phyloP scores from a whole-genome alignment of 2,329 filamentous ascomycete species.

The Venturia asperata region DNA sequence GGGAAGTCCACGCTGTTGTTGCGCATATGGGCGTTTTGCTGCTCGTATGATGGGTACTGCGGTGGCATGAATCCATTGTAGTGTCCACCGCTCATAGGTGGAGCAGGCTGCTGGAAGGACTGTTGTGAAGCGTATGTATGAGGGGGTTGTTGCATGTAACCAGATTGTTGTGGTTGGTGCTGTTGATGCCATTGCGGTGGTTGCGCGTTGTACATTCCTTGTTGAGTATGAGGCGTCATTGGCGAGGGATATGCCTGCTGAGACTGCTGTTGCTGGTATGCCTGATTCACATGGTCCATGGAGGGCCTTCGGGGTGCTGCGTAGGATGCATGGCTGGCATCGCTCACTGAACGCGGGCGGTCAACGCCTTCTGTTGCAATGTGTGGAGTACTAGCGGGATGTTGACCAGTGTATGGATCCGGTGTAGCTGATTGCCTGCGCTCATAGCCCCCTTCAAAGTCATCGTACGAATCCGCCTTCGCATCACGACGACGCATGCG shows the following conservation, averaged over 20 bases:
- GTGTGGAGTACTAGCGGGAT: conserved; percentile 28
- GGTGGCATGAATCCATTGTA: conserved; percentile 15
- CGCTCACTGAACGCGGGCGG: conserved; percentile 55
- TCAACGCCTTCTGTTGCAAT: conserved; percentile 33
- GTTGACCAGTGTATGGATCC: conserved; percentile 39
- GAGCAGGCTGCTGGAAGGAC: conserved; percentile 15
- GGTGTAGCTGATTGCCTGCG: conserved; percentile 45
- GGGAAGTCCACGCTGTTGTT: conserved; percentile 17
- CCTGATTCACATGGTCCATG: conserved; percentile 38
- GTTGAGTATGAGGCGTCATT: conserved; percentile 37
- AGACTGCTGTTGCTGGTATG: conserved; percentile 29
- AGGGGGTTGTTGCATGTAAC: conserved; percentile 29
- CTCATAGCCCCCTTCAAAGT: conserved; percentile 45
- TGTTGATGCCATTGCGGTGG: conserved; percentile 26
- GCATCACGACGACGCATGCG: conserved; percentile 72
- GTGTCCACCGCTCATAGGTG: conserved; percentile 7
- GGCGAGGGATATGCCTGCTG: conserved; percentile 30
- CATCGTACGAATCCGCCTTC: conserved; percentile 48
- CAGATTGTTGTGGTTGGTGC: conserved; percentile 21
- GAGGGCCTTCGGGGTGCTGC: conserved; percentile 37
- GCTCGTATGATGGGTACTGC: conserved; percentile 17
- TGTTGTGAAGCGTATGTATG: conserved; percentile 21
- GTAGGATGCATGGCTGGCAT: conserved; percentile 42
- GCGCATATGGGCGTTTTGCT: conserved; percentile 18
- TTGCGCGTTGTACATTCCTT: conserved; percentile 32